phyloP scores from a whole-genome alignment of 441 rosid species.

The Erodium texanum region DNA sequence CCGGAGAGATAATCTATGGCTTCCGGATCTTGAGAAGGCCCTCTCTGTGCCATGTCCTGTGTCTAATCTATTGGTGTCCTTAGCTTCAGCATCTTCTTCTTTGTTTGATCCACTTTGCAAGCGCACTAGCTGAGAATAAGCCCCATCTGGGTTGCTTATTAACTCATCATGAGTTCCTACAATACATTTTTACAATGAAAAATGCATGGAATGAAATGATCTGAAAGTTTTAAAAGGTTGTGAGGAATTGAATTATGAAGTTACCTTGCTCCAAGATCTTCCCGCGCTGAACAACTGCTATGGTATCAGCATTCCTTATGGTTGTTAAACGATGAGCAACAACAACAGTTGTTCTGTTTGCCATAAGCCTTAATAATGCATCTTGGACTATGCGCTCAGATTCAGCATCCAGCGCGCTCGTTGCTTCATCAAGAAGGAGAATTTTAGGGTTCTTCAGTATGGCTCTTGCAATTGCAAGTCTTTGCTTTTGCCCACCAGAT shows the following conservation, averaged over 20 bases:
- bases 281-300: conserved; percentile 63
- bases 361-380: conserved; percentile 49
- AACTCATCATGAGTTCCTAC: conserved; percentile 53
- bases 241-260: too few relatives aligned
- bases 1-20: conserved; percentile 10
- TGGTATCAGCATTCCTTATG: conserved; percentile 49
- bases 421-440: conserved; percentile 74
- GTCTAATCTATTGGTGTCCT: not conserved
- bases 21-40: not conserved
- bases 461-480: conserved; percentile 78
- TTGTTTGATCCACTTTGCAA: conserved; percentile 24
- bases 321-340: conserved; percentile 74
- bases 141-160: conserved; percentile 46
- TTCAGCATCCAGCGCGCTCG: conserved; percentile 70
- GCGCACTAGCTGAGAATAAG: conserved; percentile 46
- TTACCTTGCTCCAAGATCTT: conserved; percentile 42
- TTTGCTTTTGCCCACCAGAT: conserved; percentile 80
- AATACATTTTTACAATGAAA: too few relatives aligned
- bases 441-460: conserved; percentile 57
- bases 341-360: conserved; percentile 53
- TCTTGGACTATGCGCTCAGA: conserved; percentile 65
- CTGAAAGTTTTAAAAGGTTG: too few relatives aligned
- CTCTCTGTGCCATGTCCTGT: not conserved
- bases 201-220: too few relatives aligned
- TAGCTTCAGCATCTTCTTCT: conserved; percentile 17